phyloP scores from a whole-genome alignment of 768 basidiomycete genomes.

The Floccularia luteovirens region DNA sequence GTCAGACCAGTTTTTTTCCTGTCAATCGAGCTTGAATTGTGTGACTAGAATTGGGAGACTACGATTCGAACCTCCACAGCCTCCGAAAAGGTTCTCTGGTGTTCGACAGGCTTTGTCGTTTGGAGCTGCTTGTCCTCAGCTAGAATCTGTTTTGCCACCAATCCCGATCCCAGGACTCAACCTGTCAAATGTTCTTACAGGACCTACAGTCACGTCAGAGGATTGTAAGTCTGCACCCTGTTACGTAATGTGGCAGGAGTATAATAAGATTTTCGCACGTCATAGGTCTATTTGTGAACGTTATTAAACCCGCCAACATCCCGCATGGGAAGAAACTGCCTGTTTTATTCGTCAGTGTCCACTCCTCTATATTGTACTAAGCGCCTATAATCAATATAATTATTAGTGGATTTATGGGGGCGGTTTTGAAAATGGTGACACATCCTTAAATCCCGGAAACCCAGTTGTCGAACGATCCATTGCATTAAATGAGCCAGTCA shows the following conservation, averaged over 20 bases:
- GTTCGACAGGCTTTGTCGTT: conserved; percentile 24
- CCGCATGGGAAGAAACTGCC: conserved; percentile 1
- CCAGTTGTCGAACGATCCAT: conserved; percentile 21
- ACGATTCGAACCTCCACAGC: conserved; percentile 25
- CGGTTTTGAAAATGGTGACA: background rate
- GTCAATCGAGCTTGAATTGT: background rate
- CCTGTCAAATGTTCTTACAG: background rate
- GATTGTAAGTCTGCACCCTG: background rate
- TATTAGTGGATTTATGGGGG: conserved; percentile 11
- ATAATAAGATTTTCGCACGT: background rate
- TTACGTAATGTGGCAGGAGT: background rate
- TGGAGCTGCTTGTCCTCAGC: conserved; percentile 34
- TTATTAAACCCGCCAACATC: background rate
- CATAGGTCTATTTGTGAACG: conserved; percentile 1
- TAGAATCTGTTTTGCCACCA: no score
- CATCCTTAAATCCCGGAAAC: conserved; percentile 8
- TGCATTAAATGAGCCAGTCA: conserved; percentile 19
- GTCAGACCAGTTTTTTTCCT: conserved; percentile 5
- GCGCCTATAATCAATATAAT: background rate
- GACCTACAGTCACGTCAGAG: background rate
- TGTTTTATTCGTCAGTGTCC: background rate
- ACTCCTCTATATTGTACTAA: background rate
- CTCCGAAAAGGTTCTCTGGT: conserved; percentile 20
- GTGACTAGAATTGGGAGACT: conserved; percentile 18
- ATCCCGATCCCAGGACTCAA: background rate